phyloP scores from a whole-genome alignment of 140 eudicot species.

The Anethum foeniculum region DNA sequence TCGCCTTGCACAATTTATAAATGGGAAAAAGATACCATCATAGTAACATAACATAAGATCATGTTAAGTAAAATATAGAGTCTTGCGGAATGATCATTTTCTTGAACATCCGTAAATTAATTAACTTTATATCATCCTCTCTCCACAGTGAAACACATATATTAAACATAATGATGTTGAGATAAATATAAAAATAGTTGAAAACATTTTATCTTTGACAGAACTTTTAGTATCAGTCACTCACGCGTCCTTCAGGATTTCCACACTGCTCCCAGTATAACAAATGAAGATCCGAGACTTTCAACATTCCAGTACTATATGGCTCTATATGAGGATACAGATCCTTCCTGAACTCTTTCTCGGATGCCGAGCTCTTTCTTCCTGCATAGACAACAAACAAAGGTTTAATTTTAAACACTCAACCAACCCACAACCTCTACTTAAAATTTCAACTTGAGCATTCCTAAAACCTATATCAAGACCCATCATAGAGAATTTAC shows the following conservation, averaged over 20 bases:
- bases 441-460: not conserved
- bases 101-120: not conserved
- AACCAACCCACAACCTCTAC: not conserved
- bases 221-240: slow-evolving; percentile 11
- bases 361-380: slow-evolving; percentile 26
- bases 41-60: not conserved
- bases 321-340: slow-evolving; percentile 78
- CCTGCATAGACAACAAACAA: slow-evolving; percentile 29
- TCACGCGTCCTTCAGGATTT: slow-evolving; percentile 89
- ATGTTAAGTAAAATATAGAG: not conserved
- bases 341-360: slow-evolving; percentile 31
- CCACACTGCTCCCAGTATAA: slow-evolving; percentile 96
- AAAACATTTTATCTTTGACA: not conserved
- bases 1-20: not conserved
- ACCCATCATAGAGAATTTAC: not conserved
- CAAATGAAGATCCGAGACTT: slow-evolving; percentile 83
- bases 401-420: not conserved
- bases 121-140: not conserved
- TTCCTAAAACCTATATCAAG: not conserved
- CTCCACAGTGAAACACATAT: not conserved
- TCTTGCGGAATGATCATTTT: not conserved
- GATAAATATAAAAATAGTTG: not conserved
- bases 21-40: not conserved
- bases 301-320: slow-evolving; percentile 65
- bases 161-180: not conserved